Evolutionary conservation across 352 stramenopile genomes (phyloP), one percentile per base, ranked within the genome.

Genomic region (Phytophthora megakarya): DNA sequence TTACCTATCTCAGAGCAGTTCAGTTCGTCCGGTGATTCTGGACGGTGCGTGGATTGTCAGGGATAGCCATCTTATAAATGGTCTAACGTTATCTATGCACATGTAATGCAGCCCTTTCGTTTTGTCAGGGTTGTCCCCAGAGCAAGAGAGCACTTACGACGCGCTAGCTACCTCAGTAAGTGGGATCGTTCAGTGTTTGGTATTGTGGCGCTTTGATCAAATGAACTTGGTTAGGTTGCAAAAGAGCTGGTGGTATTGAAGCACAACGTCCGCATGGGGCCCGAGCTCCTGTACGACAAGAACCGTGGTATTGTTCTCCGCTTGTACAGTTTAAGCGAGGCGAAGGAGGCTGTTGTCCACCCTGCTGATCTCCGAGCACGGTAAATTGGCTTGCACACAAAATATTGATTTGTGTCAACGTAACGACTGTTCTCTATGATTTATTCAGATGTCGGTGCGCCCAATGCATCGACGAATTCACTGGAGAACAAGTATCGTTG

Each of bases 401-500:
- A 16, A 48, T 10, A 19, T 35, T 57, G 15, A 18, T 33, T 44
- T 33, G 16, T 59, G 11, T 3, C 35, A 16, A 23, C 19, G 25
- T 56, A 28, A 62, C 28, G 8, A 18, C 9, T 45, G 30, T n/a
- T 48, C 48, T 16, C n/a, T 16, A n/a, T 46, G 32, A 18, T 30
- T 39, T 53, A 7, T 60, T 21, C 46, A 92, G 86, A 44, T 96
- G 87, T 54, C 84, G 86, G 11, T 96, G 87, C 35, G 87, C 87
- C 13, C 80, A 92, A 74, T 96, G 87, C 60, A 89, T 94, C 42
- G 86, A 93, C 56, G 87, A 96, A 52, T 96, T 96, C 61, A 96
- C 84, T 18, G 87, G 87, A 49, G 65, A 86, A 9, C 84, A 93
- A 70, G 86, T 95, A 66, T 22, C 16, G 11, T 30, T 32, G 51